Base-by-base conservation (phyloP, 441 rosid species). In the Breynia disticha region DNA sequence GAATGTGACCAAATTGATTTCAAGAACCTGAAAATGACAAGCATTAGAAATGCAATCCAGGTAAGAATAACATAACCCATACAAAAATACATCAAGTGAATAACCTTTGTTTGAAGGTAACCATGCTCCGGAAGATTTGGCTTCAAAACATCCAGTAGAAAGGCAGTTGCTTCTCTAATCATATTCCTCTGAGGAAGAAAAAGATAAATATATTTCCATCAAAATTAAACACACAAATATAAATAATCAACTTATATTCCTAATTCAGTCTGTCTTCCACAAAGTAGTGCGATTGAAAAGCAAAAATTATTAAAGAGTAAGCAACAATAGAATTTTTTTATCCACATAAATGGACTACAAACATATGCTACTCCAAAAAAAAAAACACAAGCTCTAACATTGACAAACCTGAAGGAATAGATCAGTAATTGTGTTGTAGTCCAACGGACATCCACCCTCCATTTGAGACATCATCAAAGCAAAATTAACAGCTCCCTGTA, bases 401-500 rank as follows among this genome's bases (percentile, higher is more conserved):
- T 12, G 28, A 19, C 67, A 60, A 52, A 90, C 99, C 97, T 95
- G 99, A 69, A 95, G 98, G 62, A 95, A 95, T 55, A 95, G 95
- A 81, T 95, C 99, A 19, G 99, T 90, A 39, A 95, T 90, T 39
- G 98, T 95, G 52, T 90, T 95, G 76, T 87, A 95, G 67, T 90
- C 99, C 70, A 95, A 76, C 17, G 98, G 99, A 64, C 96, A 90
- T 37, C 98, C 99, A 58, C 97, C 99, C 72, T 90, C 99, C 98
- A 95, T 95, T 87, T 95, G 98, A 51, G 99, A 87, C 99, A 95
- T 95, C 98, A 95, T 95, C 70, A 95, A 67, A 45, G 98, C 96
- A 80, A 95, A 95, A 70, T 95, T 95, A 53, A 95, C 95, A 56
- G 99, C 98, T 44, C 99, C 99, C 99, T 95, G 72, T 62, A 72